phyloP scores from a whole-genome alignment of 208 protist genomes.

The Wallacemonas sp. region DNA sequence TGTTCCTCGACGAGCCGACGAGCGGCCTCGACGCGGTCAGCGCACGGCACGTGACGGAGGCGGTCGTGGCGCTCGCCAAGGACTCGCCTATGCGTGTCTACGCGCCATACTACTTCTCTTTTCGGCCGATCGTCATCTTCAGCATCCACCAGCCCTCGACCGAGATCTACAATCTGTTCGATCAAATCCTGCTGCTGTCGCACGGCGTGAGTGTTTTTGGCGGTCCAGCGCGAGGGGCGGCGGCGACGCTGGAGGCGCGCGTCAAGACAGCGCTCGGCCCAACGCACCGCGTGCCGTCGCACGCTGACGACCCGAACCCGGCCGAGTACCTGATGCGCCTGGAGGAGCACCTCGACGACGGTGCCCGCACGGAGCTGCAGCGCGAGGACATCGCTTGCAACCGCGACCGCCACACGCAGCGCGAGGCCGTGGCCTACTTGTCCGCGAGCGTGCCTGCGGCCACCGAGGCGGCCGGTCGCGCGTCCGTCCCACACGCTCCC shows the following conservation, averaged over 20 bases:
- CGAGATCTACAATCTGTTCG: constrained; percentile 89
- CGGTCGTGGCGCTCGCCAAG: constrained; percentile 79
- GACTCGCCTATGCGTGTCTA: constrained; percentile 81
- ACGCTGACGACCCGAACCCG: constrained; percentile 58
- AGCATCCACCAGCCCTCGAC: constrained; percentile 92
- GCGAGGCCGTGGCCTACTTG: constrained; percentile 9
- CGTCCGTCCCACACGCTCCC: constrained; percentile 27
- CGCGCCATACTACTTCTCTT: constrained; percentile 87
- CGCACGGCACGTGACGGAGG: constrained; percentile 81
- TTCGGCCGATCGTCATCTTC: constrained; percentile 89
- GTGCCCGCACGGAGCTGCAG: constrained; percentile 64
- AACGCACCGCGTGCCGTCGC: constrained; percentile 38
- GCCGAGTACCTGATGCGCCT: constrained; percentile 90
- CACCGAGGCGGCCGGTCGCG: constrained; percentile 14
- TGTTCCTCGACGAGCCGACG: constrained; percentile 93
- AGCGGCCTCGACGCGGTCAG: constrained; percentile 88
- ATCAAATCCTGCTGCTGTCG: constrained; percentile 87
- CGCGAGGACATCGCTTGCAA: constrained; percentile 28
- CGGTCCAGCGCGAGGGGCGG: constrained; percentile 68
- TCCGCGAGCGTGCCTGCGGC: constrained; percentile 13
- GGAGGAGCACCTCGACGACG: constrained; percentile 78
- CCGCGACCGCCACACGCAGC: constrained; percentile 10
- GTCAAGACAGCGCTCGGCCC: constrained; percentile 50
- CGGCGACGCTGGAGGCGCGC: constrained; percentile 55
- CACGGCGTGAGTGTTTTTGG: constrained; percentile 84